Percentiles rank a stretch among this genome's conserved stretches.
Conservation (phyloP, 306 rosid genomes). For the Dryas octopetala region DNA sequence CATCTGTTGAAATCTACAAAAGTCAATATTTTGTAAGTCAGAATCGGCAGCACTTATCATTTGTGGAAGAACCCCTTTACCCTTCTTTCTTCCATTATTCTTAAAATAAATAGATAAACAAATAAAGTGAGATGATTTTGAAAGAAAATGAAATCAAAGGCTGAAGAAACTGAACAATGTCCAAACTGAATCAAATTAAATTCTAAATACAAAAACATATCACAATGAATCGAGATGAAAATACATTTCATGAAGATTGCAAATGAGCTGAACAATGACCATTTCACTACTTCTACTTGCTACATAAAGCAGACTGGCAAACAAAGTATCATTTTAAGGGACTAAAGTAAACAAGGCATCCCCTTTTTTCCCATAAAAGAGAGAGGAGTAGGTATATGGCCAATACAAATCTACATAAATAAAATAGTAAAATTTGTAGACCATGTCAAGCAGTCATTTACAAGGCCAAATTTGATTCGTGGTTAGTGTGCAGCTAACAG, state of each 20-base stretch:
- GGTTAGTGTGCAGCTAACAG: neutral
- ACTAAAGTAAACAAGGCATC: neutral
- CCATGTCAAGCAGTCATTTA: no score
- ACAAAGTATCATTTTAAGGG: neutral
- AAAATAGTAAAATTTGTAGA: no score
- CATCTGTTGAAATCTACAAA: constrained; percentile 73
- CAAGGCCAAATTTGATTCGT: neutral
- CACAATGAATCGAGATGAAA: neutral
- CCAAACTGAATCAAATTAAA: neutral
- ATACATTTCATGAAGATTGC: neutral
- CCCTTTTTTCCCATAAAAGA: neutral
- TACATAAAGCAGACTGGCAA: neutral
- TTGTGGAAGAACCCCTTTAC: neutral
- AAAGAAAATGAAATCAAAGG: no score
- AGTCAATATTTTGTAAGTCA: constrained; percentile 1
- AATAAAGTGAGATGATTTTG: no score
- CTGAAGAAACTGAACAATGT: no score
- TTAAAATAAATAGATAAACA: no score
- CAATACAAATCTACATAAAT: no score
- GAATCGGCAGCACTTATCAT: neutral
- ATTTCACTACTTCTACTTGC: neutral
- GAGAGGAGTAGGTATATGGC: no score
- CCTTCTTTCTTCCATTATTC: no score
- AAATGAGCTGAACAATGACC: neutral
- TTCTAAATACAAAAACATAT: neutral